Evolutionary conservation across 1,284 basidiomycete species (phyloP).

Genomic region (Puccinia polysora): DNA sequence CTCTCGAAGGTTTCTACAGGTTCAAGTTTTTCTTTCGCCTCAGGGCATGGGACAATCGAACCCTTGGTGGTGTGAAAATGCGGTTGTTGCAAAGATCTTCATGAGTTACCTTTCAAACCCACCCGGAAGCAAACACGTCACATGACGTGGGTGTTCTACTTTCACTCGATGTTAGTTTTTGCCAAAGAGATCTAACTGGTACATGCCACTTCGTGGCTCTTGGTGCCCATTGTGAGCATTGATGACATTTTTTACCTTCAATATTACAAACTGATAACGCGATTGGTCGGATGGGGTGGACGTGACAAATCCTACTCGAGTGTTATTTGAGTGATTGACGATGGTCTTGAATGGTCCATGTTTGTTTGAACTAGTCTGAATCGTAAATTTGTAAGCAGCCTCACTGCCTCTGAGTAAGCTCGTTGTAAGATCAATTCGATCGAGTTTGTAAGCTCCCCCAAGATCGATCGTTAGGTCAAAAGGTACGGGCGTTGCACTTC

Average conservation of each 20-base stretch:
- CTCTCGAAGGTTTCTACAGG: too few species aligned
- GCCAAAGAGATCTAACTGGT: too few species aligned
- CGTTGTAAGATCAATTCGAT: slow-evolving; percentile 2
- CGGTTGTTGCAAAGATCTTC: too few species aligned
- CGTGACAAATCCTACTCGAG: slow-evolving; percentile 14
- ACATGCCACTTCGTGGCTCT: too few species aligned
- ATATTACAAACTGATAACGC: not conserved
- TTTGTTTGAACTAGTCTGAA: not conserved
- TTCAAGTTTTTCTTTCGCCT: too few species aligned
- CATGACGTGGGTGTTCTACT: too few species aligned
- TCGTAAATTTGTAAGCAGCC: not conserved
- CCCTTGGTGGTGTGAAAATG: too few species aligned
- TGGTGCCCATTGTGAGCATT: not conserved
- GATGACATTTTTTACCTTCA: not conserved
- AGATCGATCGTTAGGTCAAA: slow-evolving; percentile 4
- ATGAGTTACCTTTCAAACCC: too few species aligned
- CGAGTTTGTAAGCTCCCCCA: not conserved
- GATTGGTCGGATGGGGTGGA: not conserved
- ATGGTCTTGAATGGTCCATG: not conserved
- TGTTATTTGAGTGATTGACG: not conserved
- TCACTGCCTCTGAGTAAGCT: not conserved
- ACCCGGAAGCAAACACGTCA: too few species aligned
- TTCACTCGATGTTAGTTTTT: too few species aligned
- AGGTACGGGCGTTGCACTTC: not conserved
- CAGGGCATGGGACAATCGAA: too few species aligned